Evolutionary conservation across 352 stramenopile species (phyloP), one percentile per base, ranked within the genome.

Genomic region (Globisporangium uncinulatum): DNA sequence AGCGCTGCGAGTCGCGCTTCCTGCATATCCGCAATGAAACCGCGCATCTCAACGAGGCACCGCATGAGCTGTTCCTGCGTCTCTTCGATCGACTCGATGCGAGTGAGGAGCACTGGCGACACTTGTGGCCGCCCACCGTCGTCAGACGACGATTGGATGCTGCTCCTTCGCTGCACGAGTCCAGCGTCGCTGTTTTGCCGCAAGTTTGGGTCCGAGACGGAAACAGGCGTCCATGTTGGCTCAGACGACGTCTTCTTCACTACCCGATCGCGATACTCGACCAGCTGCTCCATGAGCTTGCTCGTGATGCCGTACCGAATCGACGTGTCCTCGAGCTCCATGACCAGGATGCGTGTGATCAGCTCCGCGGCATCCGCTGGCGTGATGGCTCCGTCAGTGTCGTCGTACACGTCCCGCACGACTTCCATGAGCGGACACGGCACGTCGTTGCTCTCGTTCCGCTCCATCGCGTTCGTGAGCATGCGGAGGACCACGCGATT

Each of bases 221-320:
- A 13, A 13, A 6, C 34, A 13, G 34, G 34, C 3, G 34, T 2
- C 2, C 34, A 6, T 7, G 34, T 13, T 2, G 10, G 14, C 15
- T 50, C n/a, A 41, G 15, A 20, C n/a, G 11, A 19, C 11, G 0
- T 32, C 5, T 46, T 36, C 8, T n/a, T n/a, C 42, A 47, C 9
- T 8, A 47, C 15, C 11, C 19, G 19, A 11, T 31, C 44, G 19
- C 44, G 44, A 13, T 50, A 34, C 3, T 21, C n/a, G 13, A 50
- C 7, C 7, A 74, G 51, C n/a, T 66, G 56, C 2, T 67, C 48
- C 19, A 55, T 58, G 5, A 74, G 49, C 14, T 59, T 46, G 4
- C n/a, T 54, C 17, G 37, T 52, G 36, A 74, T 57, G 15, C 63
- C 67, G 43, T 65, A 69, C 32, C 55, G 63, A 21, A 74, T 65